Percentiles rank a stretch among this genome's conserved stretches.
Conservation (phyloP, 805 yeast species). For the Saccharomycopsis selenospora region DNA sequence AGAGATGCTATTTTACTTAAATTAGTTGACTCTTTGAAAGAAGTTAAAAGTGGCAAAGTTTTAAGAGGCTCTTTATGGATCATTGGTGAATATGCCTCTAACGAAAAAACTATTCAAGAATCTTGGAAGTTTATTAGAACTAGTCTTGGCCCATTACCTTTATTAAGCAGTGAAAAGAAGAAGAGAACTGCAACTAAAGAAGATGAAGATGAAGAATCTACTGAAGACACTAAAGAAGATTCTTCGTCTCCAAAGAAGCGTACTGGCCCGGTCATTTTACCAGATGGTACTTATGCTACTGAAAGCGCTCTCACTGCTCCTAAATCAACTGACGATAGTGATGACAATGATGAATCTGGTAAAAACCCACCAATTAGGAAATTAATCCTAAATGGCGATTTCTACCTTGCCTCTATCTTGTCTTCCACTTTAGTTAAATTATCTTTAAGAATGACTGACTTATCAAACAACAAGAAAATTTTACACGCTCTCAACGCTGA, state of each 20-base stretch:
- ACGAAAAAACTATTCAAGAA: slow-evolving; percentile 62
- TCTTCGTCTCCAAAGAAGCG: slow-evolving; percentile 26
- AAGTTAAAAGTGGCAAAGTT: slow-evolving; percentile 78
- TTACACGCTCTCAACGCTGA: slow-evolving; percentile 88
- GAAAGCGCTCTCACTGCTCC: slow-evolving; percentile 70
- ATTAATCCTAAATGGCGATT: slow-evolving; percentile 78
- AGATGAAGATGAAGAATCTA: slow-evolving; percentile 26
- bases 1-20: slow-evolving; percentile 57
- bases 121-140: slow-evolving; percentile 84
- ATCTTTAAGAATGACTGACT: slow-evolving; percentile 63
- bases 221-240: slow-evolving; percentile 25
- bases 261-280: slow-evolving; percentile 73
- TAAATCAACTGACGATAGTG: slow-evolving; percentile 30
- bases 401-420: slow-evolving; percentile 81
- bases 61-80: slow-evolving; percentile 94
- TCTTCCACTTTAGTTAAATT: slow-evolving; percentile 85
- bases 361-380: slow-evolving; percentile 68
- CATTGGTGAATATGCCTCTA: slow-evolving; percentile 81
- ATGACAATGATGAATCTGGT: slow-evolving; percentile 24
- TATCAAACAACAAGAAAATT: slow-evolving; percentile 45
- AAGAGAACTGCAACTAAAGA: slow-evolving; percentile 33
- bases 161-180: slow-evolving; percentile 63
- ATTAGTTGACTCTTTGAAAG: slow-evolving; percentile 50
- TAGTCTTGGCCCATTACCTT: slow-evolving; percentile 87
- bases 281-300: slow-evolving; percentile 99